These are phyloP conservation scores for Didymella arachidicola DNA, from an alignment of 2,329 filamentous ascomycete genomes.

Conservation along the genomic window DNA sequence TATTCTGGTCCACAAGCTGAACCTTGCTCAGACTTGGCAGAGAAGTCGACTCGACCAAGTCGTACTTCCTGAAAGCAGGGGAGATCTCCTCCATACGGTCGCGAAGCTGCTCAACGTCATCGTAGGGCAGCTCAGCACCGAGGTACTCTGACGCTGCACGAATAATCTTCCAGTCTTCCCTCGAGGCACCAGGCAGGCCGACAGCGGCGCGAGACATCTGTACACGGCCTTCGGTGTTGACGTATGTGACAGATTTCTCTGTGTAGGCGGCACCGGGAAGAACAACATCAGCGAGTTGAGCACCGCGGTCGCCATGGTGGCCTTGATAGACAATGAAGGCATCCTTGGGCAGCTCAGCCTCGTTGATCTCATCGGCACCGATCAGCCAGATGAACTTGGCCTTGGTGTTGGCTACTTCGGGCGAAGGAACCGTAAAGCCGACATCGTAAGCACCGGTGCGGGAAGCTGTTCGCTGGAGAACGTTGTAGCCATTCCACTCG, in stretches of 20 bases:
- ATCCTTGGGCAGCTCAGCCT: constrained; percentile 89
- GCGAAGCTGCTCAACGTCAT: constrained; percentile 86
- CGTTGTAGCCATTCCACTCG: constrained; percentile 98
- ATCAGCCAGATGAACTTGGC: constrained; percentile 98
- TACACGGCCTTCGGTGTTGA: constrained; percentile 97
- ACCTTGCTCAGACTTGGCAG: constrained; percentile 85
- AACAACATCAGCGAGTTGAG: constrained; percentile 90
- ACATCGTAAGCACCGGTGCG: constrained; percentile 94
- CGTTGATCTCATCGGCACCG: constrained; percentile 88
- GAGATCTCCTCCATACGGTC: constrained; percentile 97
- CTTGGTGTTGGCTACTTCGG: constrained; percentile 80
- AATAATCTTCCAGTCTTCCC: constrained; percentile 99
- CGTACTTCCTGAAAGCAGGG: constrained; percentile 86
- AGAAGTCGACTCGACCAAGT: constrained; percentile 80
- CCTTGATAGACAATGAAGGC: constrained; percentile 98
- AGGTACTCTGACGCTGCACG: constrained; percentile 92
- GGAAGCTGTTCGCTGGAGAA: constrained; percentile 92
- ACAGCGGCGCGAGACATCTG: constrained; percentile 93
- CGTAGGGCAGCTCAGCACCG: constrained; percentile 85
- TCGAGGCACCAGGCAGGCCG: constrained; percentile 83
- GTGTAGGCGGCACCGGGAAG: constrained; percentile 96
- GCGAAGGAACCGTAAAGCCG: constrained; percentile 87
- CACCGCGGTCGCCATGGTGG: constrained; percentile 93
- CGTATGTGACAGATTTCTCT: constrained; percentile 93
- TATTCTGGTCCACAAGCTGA: constrained; percentile 95